These are phyloP conservation scores for Dendrobium officinale DNA, from an alignment of 106 monocot genomes.

Conservation along the genomic window DNA sequence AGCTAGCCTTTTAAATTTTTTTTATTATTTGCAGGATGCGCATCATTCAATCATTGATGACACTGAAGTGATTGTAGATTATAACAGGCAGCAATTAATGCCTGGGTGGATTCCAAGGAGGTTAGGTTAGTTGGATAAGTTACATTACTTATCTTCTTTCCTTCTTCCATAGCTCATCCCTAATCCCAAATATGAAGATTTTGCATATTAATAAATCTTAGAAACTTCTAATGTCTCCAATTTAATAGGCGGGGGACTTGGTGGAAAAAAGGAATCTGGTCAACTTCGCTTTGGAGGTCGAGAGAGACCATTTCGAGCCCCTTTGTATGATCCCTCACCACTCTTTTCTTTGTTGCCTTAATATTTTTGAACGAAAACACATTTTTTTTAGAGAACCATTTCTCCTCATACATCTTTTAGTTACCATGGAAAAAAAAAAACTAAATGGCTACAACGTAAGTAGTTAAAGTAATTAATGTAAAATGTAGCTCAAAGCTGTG, in stretches of 20 bases:
- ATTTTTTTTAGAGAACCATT: no score
- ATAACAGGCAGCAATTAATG: conserved; percentile 87
- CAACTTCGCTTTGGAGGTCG: conserved; percentile 96
- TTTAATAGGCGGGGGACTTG: conserved; percentile 78
- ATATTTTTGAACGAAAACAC: not conserved
- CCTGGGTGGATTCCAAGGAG: conserved; percentile 95
- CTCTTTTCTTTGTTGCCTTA: not conserved
- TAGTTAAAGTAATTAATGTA: no score
- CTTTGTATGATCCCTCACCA: conserved; percentile 46
- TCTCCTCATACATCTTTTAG: no score
- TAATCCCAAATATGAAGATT: not conserved
- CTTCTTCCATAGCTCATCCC: not conserved
- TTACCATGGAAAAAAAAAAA: no score
- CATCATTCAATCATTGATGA: conserved; percentile 84
- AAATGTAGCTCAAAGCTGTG: not conserved
- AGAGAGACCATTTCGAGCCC: conserved; percentile 96
- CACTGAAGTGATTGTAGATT: conserved; percentile 87
- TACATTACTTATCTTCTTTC: not conserved
- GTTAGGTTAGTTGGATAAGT: conserved; percentile 46
- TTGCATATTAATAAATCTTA: not conserved
- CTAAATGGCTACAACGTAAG: not conserved
- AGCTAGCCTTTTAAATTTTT: not conserved
- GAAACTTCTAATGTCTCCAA: not conserved
- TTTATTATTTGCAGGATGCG: conserved; percentile 54
- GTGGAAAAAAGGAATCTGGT: conserved; percentile 95